Evolutionary conservation across 805 yeast genomes (phyloP), one percentile per base, ranked within the genome.

Genomic region (Hagleromyces aurorensis): DNA sequence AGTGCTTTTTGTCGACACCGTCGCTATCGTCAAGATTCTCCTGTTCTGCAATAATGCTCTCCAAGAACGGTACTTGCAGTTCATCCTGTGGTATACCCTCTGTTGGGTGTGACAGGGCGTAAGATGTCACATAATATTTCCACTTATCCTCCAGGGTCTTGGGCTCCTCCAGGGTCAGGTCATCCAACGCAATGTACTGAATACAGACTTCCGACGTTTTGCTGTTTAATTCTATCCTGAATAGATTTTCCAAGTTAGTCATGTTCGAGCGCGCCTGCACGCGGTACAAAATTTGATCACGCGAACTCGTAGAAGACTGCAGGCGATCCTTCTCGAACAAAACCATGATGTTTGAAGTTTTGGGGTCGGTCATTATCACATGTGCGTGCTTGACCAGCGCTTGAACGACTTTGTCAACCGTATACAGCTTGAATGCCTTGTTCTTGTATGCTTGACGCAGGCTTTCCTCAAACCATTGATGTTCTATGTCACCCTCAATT

Each of bases 391-490:
- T 91, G 8, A 78, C 76, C 20, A 81, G 54, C 7, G 82, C 72
- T 49, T 85, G 94, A 13, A 86, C 72, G 15, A 87, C 94, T 60
- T 87, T 91, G 55, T 91, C 96, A 38, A 91, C 70, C 1, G 97
- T 89, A 62, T 86, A 89, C 33, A 91, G 61, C 55, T 85, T 85
- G 64, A 82, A 91, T 0, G 97, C 98, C 38, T 78, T 79, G 60
- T 89, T 91, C 49, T 91, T 73, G 62, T 82, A 91, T 0, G 93
- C 96, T 64, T 89, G 96, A 40, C 99, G 83, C 36, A 91, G 61
- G 11, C 94, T 72, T 57, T 91, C 98, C 62, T 91, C 99, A 55
- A 82, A 93, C 80, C 86, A 78, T 56, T 80, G 91, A 40, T 84
- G 94, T 50, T 91, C 99, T 27, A 91, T 61, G 20, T 85, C 91